Conservation (phyloP, 2,329 filamentous ascomycete genomes). For the Botrytis elliptica region DNA sequence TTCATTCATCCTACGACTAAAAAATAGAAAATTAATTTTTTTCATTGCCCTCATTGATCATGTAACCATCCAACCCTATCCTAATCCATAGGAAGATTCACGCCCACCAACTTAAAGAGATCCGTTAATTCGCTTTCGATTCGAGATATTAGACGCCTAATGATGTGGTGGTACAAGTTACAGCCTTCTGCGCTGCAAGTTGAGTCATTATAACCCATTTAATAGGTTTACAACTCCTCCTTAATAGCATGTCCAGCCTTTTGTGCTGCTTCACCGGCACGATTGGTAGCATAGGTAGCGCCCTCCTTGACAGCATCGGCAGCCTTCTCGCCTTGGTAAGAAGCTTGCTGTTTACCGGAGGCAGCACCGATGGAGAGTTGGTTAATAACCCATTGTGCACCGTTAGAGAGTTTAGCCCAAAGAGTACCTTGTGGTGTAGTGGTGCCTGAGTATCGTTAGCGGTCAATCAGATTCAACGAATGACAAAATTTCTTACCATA, state of each 20-base stretch:
- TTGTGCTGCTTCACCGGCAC: slow-evolving; percentile 41
- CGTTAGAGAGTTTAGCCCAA: slow-evolving; percentile 58
- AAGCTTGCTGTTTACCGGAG: slow-evolving; percentile 46
- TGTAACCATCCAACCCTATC: slow-evolving; percentile 2
- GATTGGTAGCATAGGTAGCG: slow-evolving; percentile 39
- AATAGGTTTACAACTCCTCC: slow-evolving; percentile 38
- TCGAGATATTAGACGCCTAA: slow-evolving; percentile 15
- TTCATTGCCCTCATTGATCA: neutral
- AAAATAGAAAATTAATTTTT: neutral
- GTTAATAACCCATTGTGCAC: slow-evolving; percentile 48
- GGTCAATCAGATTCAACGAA: neutral
- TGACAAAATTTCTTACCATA: slow-evolving; percentile 51
- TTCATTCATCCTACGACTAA: neutral
- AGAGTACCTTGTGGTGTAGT: slow-evolving; percentile 63
- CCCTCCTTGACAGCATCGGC: slow-evolving; percentile 43
- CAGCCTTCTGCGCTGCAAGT: neutral
- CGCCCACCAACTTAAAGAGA: neutral
- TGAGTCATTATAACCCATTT: neutral
- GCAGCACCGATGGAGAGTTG: slow-evolving; percentile 49
- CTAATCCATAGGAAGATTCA: neutral
- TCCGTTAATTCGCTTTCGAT: slow-evolving; percentile 11
- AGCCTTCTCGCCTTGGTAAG: slow-evolving; percentile 45
- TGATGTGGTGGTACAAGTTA: slow-evolving; percentile 17
- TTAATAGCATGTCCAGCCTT: slow-evolving; percentile 37
- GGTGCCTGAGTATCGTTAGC: slow-evolving; percentile 42